phyloP scores from a whole-genome alignment of 352 stramenopile genomes.

The Plasmopara halstedii region DNA sequence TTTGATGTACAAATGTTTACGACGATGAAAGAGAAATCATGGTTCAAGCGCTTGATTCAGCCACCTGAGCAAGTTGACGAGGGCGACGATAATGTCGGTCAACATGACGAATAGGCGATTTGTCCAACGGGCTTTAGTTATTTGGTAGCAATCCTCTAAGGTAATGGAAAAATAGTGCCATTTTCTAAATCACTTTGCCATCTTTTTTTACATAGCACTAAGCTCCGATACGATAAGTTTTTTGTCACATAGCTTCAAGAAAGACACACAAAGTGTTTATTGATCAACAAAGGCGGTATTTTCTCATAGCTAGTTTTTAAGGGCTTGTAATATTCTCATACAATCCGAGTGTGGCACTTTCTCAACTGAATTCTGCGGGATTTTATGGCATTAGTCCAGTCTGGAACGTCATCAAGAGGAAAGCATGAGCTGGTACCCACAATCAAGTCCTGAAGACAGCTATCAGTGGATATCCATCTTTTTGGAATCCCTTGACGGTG shows the following conservation, averaged over 20 bases:
- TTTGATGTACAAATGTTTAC: slow-evolving; percentile 55
- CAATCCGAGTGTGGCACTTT: background rate
- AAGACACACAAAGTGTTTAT: no score
- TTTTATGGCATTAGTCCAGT: no score
- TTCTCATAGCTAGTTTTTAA: no score
- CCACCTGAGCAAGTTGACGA: slow-evolving; percentile 30
- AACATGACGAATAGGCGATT: background rate
- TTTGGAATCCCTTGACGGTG: slow-evolving; percentile 16
- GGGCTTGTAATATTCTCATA: no score
- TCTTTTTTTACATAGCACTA: no score
- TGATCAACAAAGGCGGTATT: no score
- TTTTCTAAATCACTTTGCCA: no score
- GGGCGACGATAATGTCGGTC: slow-evolving; percentile 3
- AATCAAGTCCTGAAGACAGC: slow-evolving; percentile 2
- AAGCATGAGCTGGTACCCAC: slow-evolving; percentile 5
- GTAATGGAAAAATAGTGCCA: no score
- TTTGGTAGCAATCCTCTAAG: no score
- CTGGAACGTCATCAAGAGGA: background rate
- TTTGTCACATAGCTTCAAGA: no score
- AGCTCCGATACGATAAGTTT: no score
- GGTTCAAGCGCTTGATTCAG: slow-evolving; percentile 53
- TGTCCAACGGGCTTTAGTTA: no score
- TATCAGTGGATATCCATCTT: slow-evolving; percentile 25
- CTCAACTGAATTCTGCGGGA: background rate
- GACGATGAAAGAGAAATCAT: slow-evolving; percentile 40